Evolutionary conservation across 495 filamentous ascomycete species (phyloP).

Genomic region (Astrocystis sublimbata): DNA sequence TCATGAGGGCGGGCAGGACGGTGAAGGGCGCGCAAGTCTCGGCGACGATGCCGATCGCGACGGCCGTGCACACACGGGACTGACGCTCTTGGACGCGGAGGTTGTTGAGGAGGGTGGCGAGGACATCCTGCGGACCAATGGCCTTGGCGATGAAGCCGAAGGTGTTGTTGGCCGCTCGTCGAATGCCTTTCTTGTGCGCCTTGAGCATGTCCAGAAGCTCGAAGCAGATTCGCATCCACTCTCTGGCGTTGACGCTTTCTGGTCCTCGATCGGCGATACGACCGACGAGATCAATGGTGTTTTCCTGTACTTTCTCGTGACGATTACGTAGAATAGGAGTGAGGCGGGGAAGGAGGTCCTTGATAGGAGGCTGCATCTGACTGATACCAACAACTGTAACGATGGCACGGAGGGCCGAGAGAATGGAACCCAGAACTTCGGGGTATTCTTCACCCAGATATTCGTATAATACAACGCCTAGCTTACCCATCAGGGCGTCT

Average conservation of each 20-base stretch:
- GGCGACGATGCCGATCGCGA: slow-evolving; percentile 99
- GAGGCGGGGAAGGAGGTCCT: slow-evolving; percentile 90
- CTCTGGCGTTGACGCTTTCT: slow-evolving; percentile 91
- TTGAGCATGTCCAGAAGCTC: slow-evolving; percentile 99
- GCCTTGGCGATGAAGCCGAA: slow-evolving; percentile 99
- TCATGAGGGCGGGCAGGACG: slow-evolving; percentile 98
- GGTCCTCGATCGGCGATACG: slow-evolving; percentile 97
- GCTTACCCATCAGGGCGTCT: slow-evolving; percentile 92
- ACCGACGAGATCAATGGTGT: slow-evolving; percentile 98
- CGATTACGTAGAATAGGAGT: slow-evolving; percentile 97
- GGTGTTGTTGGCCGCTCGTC: slow-evolving; percentile 98
- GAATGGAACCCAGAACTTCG: slow-evolving; percentile 94
- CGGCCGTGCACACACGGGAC: slow-evolving; percentile 95
- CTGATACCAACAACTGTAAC: slow-evolving; percentile 98
- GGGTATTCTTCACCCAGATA: slow-evolving; percentile 99
- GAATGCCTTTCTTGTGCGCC: slow-evolving; percentile 98
- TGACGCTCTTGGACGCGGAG: slow-evolving; percentile 96
- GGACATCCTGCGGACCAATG: slow-evolving; percentile 95
- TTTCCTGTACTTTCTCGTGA: slow-evolving; percentile 99
- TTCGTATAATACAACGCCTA: slow-evolving; percentile 96
- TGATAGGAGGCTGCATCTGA: slow-evolving; percentile 98
- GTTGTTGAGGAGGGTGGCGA: slow-evolving; percentile 95
- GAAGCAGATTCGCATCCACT: slow-evolving; percentile 99
- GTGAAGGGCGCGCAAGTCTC: slow-evolving; percentile 99
- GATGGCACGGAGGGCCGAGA: slow-evolving; percentile 92